Evolutionary conservation across 208 protist genomes (phyloP), one percentile per base, ranked within the genome.

Genomic region (Trypanosoma conorhini): DNA sequence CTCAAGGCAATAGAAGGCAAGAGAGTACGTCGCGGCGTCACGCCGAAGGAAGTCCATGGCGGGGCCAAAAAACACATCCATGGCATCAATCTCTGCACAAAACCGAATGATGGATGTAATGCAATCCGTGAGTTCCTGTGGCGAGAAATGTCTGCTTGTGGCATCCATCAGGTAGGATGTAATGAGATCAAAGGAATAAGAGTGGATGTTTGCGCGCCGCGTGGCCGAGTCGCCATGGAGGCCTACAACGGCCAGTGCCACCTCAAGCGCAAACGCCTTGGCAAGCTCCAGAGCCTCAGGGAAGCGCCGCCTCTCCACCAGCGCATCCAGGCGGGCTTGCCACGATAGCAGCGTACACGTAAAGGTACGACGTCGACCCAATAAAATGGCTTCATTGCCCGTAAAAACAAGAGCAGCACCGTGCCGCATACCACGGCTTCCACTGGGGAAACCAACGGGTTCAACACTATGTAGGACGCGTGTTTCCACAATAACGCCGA

Each of bases 321-420:
- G 57, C 24, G 68, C 74, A 48, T 90, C 79, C 5, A 95, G 68
- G 1, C 90, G 74, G 19, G 68, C 81, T n/a, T 74, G 40, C 90
- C 90, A 95, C n/a, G 90, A 76, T 17, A 88, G 68, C 33, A 95
- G 38, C 4, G 77, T 79, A 62, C 78, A 80, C 38, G 73, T 81
- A 62, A 87, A 87, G 61, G 60, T 57, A 26, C 65, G 46, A 30
- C 26, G 58, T 24, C 67, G 81, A 33, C 82, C 81, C 4, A 94
- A 62, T 31, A 87, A 26, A 26, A 90, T 31, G 1, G 67, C 82
- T 12, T 70, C 38, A 13, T 62, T 54, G 7, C 78, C 69, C 68
- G 77, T 83, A 30, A 63, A 70, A 21, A 70, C 63, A 38, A 86
- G 30, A 19, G 79, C 80, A 42, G 72, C 81, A 68, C 66, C 65